phyloP scores from a whole-genome alignment of 345 rosid genomes.

The Populus nigra region DNA sequence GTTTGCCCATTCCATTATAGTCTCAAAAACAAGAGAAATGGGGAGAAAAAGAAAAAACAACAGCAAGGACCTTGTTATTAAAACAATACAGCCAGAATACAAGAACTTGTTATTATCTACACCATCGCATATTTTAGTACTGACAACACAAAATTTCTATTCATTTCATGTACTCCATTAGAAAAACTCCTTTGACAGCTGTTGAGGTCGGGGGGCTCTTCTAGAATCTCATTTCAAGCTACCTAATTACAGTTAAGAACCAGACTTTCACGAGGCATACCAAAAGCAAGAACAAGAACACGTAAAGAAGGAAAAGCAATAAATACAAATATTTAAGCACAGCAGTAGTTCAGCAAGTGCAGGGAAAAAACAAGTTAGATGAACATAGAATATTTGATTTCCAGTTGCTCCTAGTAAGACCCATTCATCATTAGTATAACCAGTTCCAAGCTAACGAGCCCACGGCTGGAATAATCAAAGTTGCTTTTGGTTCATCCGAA shows the following conservation, averaged over 20 bases:
- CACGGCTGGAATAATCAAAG: neutral
- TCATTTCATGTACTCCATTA: neutral
- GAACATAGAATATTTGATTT: neutral
- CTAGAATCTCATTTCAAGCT: neutral
- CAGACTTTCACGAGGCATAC: neutral
- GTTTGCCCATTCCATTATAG: slow-evolving; percentile 8
- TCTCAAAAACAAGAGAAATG: neutral
- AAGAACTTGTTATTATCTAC: neutral
- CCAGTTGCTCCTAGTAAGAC: neutral
- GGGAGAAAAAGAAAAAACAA: neutral
- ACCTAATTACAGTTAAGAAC: neutral
- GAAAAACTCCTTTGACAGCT: neutral
- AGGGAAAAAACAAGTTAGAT: neutral
- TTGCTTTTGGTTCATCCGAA: neutral
- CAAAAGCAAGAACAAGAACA: neutral
- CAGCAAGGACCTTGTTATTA: neutral
- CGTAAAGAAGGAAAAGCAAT: no score
- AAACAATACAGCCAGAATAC: neutral
- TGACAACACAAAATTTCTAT: neutral
- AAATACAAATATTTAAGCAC: neutral
- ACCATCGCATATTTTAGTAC: neutral
- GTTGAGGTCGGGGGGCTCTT: neutral
- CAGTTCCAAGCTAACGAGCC: neutral
- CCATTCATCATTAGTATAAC: neutral
- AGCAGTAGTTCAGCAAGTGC: neutral